Percentiles rank a stretch among this genome's conserved stretches.
These are phyloP conservation scores for Sapria himalayana DNA, from an alignment of 345 rosid genomes.

Conservation along the genomic window DNA sequence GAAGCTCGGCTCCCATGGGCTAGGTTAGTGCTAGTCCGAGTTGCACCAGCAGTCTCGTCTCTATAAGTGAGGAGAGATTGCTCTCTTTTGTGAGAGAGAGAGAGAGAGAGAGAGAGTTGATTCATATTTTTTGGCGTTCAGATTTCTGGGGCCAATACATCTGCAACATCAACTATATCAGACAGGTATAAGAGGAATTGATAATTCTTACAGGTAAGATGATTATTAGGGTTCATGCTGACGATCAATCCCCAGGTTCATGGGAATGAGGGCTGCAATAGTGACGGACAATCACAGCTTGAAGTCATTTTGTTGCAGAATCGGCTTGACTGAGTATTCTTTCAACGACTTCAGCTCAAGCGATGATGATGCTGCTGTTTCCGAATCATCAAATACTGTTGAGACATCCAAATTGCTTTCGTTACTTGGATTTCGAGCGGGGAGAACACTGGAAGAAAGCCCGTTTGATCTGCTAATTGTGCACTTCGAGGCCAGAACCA, in stretches of 20 bases:
- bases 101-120: too few species aligned
- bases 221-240: too few species aligned
- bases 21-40: too few species aligned
- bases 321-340: conserved; percentile 29
- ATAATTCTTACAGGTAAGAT: too few species aligned
- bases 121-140: too few species aligned
- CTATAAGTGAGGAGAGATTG: too few species aligned
- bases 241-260: conserved; percentile 32
- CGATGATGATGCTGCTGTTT: conserved; percentile 10
- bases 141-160: too few species aligned
- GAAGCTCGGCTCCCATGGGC: too few species aligned
- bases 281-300: conserved; percentile 23
- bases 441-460: conserved; percentile 24
- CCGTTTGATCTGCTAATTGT: conserved; percentile 47
- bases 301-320: conserved; percentile 30
- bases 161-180: conserved; percentile 26
- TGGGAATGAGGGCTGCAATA: conserved; percentile 68
- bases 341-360: conserved; percentile 17
- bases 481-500: conserved; percentile 30
- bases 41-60: too few species aligned
- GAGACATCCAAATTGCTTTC: conserved; percentile 21
- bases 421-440: conserved; percentile 52
- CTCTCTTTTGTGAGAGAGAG: too few species aligned
- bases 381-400: conserved; percentile 11
- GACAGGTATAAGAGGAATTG: too few species aligned